A percentile compares a stretch with the other conserved stretches of the same genome.
Conservation (phyloP, 208 protist genomes). For the Giardia duodenalis region DNA sequence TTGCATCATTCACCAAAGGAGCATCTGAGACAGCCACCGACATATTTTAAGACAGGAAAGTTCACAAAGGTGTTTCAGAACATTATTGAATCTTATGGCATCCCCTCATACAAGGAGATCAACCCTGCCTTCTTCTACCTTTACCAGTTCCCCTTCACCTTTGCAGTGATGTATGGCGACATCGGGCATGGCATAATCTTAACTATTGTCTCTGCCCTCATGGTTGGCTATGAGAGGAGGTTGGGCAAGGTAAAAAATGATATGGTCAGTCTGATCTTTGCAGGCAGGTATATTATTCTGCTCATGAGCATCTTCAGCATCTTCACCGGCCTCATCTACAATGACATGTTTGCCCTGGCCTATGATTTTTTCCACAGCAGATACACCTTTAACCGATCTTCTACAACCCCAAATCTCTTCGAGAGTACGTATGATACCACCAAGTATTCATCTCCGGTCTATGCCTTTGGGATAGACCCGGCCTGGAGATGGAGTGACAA, state of each 20-base stretch:
- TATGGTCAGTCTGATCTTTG: slow-evolving; percentile 39
- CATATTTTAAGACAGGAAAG: slow-evolving; percentile 83
- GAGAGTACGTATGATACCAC: not conserved
- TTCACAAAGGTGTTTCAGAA: slow-evolving; percentile 80
- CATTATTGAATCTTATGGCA: slow-evolving; percentile 90
- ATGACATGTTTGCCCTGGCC: slow-evolving; percentile 49
- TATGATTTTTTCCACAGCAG: slow-evolving; percentile 43
- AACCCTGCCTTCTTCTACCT: slow-evolving; percentile 44
- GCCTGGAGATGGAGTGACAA: slow-evolving; percentile 9
- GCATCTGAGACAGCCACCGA: slow-evolving; percentile 61
- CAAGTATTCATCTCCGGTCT: not conserved
- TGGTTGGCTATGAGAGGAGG: slow-evolving; percentile 40
- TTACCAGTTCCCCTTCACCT: slow-evolving; percentile 96
- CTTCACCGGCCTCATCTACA: slow-evolving; percentile 52
- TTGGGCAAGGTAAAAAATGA: slow-evolving; percentile 26
- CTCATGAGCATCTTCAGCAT: slow-evolving; percentile 50
- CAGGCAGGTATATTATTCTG: slow-evolving; percentile 52
- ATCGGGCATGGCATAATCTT: slow-evolving; percentile 75
- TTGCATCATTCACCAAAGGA: not conserved
- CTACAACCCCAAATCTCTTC: no score
- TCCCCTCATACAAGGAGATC: slow-evolving; percentile 63
- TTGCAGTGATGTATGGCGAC: slow-evolving; percentile 98
- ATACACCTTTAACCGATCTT: slow-evolving; percentile 3
- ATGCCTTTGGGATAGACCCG: slow-evolving; percentile 37
- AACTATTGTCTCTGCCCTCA: slow-evolving; percentile 31